Evolutionary conservation across 768 basidiomycete species (phyloP), one percentile per base, ranked within the genome.

Genomic region (Suillus sp.): DNA sequence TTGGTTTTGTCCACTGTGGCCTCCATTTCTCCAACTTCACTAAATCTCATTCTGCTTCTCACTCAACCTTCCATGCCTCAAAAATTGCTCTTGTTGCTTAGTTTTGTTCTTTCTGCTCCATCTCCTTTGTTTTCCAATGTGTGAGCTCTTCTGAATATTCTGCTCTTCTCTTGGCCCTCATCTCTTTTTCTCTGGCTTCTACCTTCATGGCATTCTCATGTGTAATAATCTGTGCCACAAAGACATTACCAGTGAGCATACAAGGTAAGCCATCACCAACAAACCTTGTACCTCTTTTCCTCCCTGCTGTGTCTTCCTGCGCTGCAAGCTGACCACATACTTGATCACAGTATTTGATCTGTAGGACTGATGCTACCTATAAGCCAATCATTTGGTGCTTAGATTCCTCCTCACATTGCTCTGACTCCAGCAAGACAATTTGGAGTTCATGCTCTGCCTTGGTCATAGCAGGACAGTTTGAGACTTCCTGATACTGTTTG

Each of bases 1-100:
- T 37, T 48, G 67, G 68, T 59, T 71, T 70, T 16, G 38, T 60
- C 69, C 69, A 70, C 59, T 67, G 65, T 18, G 67, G n/a, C n/a
- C n/a, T n/a, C n/a, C n/a, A n/a, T n/a, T n/a, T n/a, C n/a, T n/a
- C n/a, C n/a, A n/a, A n/a, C n/a, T n/a, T n/a, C n/a, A n/a, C 67
- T n/a, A 57, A 32, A 35, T 64, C 59, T 38, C 58, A 40, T 56
- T 70, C 70, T 35, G 10, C 47, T 42, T 70, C 63, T 66, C 62
- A 70, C 42, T 55, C 59, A 50, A 13, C 51, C 45, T 64, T 48
- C 32, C 65, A 64, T 22, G 40, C 58, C n/a, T 62, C 34, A 16
- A 37, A 67, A 34, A 9, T 27, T 22, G 25, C 58, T 34, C 53
- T 51, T 32, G 43, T 63, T 40, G 54, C 64, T 57, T 54, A 30